Percentiles rank a stretch among this genome's conserved stretches.
Conservation (phyloP, 768 basidiomycete species). For the Lepiota subincarnata region DNA sequence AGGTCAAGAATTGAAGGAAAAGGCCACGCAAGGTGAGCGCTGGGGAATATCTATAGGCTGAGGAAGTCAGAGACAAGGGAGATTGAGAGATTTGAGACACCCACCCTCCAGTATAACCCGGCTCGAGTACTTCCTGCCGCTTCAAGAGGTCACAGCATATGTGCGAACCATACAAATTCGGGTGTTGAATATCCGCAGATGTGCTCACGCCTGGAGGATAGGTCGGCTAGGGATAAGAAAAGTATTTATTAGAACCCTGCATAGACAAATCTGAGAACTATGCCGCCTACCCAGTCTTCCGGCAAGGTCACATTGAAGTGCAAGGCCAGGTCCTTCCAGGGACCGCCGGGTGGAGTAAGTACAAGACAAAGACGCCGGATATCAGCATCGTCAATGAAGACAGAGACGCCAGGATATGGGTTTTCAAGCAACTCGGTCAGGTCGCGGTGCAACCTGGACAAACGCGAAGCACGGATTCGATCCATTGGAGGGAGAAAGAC, state of each 20-base stretch:
- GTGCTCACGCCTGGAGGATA: conserved; percentile 32
- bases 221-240: conserved; percentile 25
- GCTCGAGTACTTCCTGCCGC: conserved; percentile 17
- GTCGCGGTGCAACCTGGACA: conserved; percentile 36
- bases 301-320: conserved; percentile 39
- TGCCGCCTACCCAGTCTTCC: conserved; percentile 30
- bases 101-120: conserved; percentile 36
- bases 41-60: conserved; percentile 32
- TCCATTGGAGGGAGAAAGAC: no score
- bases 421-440: conserved; percentile 36
- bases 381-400: conserved; percentile 39
- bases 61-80: neutral
- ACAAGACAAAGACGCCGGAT: conserved; percentile 38
- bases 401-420: conserved; percentile 39
- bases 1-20: conserved; percentile 42
- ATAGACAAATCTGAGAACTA: neutral
- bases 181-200: conserved; percentile 33
- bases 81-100: neutral
- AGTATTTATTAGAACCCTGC: conserved; percentile 1
- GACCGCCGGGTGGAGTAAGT: conserved; percentile 40
- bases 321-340: conserved; percentile 38
- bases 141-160: conserved; percentile 43
- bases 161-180: conserved; percentile 34
- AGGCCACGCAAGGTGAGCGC: conserved; percentile 42
- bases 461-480: neutral